phyloP scores from a whole-genome alignment of 257 asterid species.

The Solanum etuberosum region DNA sequence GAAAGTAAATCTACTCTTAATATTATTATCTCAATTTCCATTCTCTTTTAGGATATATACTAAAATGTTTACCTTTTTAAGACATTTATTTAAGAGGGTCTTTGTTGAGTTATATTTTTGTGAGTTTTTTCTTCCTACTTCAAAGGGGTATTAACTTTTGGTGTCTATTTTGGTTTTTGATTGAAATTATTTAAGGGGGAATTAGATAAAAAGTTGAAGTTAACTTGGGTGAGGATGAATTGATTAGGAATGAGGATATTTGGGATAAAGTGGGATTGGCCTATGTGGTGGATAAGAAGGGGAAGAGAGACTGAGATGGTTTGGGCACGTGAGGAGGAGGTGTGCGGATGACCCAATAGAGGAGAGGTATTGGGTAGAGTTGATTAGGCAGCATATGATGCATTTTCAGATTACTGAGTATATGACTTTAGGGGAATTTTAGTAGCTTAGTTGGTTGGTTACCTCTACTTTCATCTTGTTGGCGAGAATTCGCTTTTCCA shows the following conservation, averaged over 20 bases:
- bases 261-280: not conserved
- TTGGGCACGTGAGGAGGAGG: not conserved
- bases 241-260: not conserved
- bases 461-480: no score
- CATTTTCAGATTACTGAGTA: not conserved
- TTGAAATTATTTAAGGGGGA: not conserved
- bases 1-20: slow-evolving; percentile 44
- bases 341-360: not conserved
- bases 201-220: not conserved
- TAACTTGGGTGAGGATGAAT: not conserved
- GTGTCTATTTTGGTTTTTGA: not conserved
- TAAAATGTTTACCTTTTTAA: not conserved
- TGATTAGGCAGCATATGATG: not conserved
- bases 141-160: not conserved
- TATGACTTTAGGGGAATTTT: not conserved
- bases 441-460: no score
- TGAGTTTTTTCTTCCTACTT: not conserved
- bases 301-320: not conserved
- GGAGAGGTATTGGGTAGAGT: not conserved
- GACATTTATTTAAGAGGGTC: slow-evolving; percentile 5
- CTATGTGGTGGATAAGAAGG: not conserved
- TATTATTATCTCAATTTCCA: not conserved
- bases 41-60: not conserved
- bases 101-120: not conserved
- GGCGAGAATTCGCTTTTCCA: no score